These are phyloP conservation scores for Inosperma sp. DNA, from an alignment of 768 basidiomycete species.

Conservation along the genomic window DNA sequence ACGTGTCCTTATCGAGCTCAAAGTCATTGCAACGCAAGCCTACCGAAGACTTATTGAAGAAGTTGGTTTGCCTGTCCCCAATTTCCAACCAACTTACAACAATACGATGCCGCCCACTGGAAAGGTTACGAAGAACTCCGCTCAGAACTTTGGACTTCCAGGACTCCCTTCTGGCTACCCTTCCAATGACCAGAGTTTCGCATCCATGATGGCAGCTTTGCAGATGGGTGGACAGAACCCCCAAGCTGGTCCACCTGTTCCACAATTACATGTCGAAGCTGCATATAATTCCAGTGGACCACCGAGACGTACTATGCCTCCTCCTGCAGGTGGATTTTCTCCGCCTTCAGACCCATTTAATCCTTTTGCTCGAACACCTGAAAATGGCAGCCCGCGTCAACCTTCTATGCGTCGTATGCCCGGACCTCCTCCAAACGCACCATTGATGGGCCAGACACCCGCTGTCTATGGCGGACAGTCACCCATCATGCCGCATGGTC, in stretches of 20 bases:
- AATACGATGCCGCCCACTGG: slow-evolving; percentile 56
- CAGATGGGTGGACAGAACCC: slow-evolving; percentile 89
- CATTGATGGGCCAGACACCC: slow-evolving; percentile 42
- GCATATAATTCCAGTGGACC: slow-evolving; percentile 42
- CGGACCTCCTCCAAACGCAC: slow-evolving; percentile 45
- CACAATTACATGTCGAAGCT: slow-evolving; percentile 66
- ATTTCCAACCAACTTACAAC: slow-evolving; percentile 76
- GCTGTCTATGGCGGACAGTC: slow-evolving; percentile 56
- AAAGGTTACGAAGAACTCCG: slow-evolving; percentile 50
- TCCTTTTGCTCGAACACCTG: slow-evolving; percentile 46
- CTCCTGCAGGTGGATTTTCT: slow-evolving; percentile 33
- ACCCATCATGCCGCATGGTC: slow-evolving; percentile 52
- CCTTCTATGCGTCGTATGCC: slow-evolving; percentile 45
- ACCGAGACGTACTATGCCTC: slow-evolving; percentile 34
- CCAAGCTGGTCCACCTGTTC: slow-evolving; percentile 60
- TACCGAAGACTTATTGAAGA: slow-evolving; percentile 93
- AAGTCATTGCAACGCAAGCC: slow-evolving; percentile 91
- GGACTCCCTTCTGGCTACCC: slow-evolving; percentile 78
- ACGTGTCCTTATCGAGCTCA: slow-evolving; percentile 83
- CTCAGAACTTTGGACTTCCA: slow-evolving; percentile 62
- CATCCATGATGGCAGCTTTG: slow-evolving; percentile 89
- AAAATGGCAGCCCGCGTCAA: slow-evolving; percentile 45
- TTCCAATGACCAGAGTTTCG: slow-evolving; percentile 77
- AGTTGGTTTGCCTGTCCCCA: slow-evolving; percentile 86
- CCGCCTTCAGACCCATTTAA: slow-evolving; percentile 46